Conservation (phyloP, 208 protist species). For the Wallacemonas sp. region DNA sequence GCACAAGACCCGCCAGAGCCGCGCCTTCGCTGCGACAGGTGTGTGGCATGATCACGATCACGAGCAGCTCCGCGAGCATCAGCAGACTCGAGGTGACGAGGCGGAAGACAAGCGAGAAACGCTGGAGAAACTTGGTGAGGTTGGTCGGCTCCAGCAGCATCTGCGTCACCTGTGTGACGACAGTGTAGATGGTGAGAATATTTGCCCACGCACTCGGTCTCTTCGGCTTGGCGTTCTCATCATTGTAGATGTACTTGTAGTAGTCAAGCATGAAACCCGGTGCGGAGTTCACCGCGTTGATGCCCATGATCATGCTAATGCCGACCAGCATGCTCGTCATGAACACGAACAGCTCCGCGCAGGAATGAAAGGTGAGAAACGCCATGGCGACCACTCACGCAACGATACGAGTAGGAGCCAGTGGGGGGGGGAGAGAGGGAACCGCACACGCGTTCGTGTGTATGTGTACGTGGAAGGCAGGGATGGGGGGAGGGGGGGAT, state of each 20-base stretch:
- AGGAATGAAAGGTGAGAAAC: constrained; percentile 19
- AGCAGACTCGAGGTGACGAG: constrained; percentile 29
- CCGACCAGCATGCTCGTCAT: constrained; percentile 64
- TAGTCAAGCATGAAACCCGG: constrained; percentile 73
- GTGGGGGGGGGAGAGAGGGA: neutral
- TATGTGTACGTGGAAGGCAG: too few relatives aligned
- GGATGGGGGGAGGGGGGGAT: too few relatives aligned
- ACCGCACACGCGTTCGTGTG: neutral
- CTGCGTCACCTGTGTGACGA: constrained; percentile 63
- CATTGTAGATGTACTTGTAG: constrained; percentile 44
- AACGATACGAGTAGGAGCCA: too few relatives aligned
- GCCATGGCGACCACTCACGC: too few relatives aligned
- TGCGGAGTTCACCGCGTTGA: constrained; percentile 74
- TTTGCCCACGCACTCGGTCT: constrained; percentile 43
- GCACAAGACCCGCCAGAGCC: constrained; percentile 49
- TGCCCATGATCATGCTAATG: constrained; percentile 67
- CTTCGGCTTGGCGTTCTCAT: constrained; percentile 29
- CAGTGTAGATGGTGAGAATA: constrained; percentile 67
- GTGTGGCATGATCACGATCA: constrained; percentile 43
- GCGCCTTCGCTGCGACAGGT: constrained; percentile 15
- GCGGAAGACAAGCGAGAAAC: constrained; percentile 44
- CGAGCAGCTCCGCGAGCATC: constrained; percentile 46
- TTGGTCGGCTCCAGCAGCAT: constrained; percentile 36
- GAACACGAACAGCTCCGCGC: constrained; percentile 42
- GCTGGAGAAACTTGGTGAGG: constrained; percentile 40